Base-by-base conservation (phyloP, 2,329 filamentous ascomycete species). In the Aspergillus puulaauensis region DNA sequence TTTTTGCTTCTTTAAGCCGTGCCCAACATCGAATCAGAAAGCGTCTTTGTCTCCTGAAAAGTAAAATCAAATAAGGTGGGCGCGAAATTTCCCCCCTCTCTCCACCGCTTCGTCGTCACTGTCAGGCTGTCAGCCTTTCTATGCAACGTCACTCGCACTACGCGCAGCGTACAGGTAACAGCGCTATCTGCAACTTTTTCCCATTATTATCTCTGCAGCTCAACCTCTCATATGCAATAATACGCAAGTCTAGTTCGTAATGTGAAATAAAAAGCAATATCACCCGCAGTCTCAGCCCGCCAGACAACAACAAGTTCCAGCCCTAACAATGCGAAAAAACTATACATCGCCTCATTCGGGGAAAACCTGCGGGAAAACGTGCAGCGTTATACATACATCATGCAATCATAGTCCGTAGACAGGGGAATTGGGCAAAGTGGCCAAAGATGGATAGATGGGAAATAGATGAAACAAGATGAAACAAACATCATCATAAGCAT, bases 371-470 rank as follows among this genome's bases (percentile, higher is more conserved):
- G 57, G 58, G 54, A 58, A 60, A 61, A 55, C 43, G 51, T 63
- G 59, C 58, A 64, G 64, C 60, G 61, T 61, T 70, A 73, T 72
- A 70, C 70, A 66, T 72, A 73, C 69, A 73, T 73, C 68, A 71
- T 68, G 65, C 64, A 69, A 67, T 71, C 70, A 68, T 73, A 63
- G 67, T 66, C 68, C 65, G 57, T 68, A 59, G 65, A 67, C 59
- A 62, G 66, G 58, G 47, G 58, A 63, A 54, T 56, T 61, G 55
- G 53, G 56, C 49, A 48, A 35, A 43, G 8, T 35, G 19, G 17
- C 49, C 50, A 54, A 52, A 19, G 44, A 44, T 5, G 19, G 41
- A 49, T 44, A 58, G 23, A 62, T 54, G 33, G 57, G 52, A 52
- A 62, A 64, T 46, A 54, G 24, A 65, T 61, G 56, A 52, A 54